Percentiles rank a stretch among this genome's conserved stretches.
phyloP scores from a whole-genome alignment of 2,329 filamentous ascomycete species.

The Eutypa lata region DNA sequence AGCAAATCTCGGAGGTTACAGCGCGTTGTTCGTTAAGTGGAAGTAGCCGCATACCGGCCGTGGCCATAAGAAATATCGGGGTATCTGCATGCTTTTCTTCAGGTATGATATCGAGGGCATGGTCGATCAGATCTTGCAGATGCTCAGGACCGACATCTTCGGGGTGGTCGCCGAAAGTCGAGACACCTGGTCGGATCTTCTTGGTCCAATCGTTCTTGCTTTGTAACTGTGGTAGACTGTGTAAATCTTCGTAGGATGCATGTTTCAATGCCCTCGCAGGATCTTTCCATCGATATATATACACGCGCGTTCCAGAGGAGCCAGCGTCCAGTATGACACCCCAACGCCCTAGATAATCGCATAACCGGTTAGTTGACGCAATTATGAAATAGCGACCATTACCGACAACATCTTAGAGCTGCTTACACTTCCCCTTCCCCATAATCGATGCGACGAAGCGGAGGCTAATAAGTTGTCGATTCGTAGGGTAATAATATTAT shows the following conservation, averaged over 20 bases:
- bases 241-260: conserved; percentile 57
- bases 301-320: conserved; percentile 91
- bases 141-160: conserved; percentile 78
- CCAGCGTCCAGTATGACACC: conserved; percentile 96
- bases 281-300: conserved; percentile 93
- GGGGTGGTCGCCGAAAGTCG: conserved; percentile 78
- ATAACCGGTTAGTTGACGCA: background rate
- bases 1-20: conserved; percentile 75
- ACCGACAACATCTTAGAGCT: background rate
- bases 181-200: conserved; percentile 92
- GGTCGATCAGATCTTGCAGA: conserved; percentile 73
- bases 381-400: background rate
- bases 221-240: conserved; percentile 72
- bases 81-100: conserved; percentile 74
- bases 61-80: conserved; percentile 91
- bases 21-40: conserved; percentile 68
- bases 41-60: conserved; percentile 88
- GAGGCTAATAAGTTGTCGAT: background rate
- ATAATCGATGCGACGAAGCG: background rate
- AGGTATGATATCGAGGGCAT: conserved; percentile 78
- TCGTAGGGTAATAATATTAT: background rate
- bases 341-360: conserved; percentile 59
- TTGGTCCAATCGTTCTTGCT: conserved; percentile 86
- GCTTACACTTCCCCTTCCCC: background rate
- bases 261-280: conserved; percentile 63